Percentiles rank a stretch among this genome's conserved stretches.
phyloP scores from a whole-genome alignment of 1,284 basidiomycete genomes.

The Ustilago tritici region DNA sequence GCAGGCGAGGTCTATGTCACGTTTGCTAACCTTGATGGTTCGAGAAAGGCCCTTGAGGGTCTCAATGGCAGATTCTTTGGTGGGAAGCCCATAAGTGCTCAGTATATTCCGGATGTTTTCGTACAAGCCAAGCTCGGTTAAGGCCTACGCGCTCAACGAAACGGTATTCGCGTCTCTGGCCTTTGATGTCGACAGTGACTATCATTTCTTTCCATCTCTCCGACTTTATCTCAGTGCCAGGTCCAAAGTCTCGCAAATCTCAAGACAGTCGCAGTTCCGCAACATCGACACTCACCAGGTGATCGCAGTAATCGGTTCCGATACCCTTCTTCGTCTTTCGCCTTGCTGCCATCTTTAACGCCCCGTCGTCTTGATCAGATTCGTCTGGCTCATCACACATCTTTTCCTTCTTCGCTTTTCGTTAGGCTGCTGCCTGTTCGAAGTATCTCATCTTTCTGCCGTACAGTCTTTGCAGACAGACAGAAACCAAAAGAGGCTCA shows the following conservation, averaged over 20 bases:
- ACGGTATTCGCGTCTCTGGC: not conserved
- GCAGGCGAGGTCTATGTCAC: slow-evolving; percentile 94
- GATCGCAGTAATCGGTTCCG: too few species aligned
- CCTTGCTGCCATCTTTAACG: not conserved
- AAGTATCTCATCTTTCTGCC: slow-evolving; percentile 7
- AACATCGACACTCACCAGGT: too few species aligned
- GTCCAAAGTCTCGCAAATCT: not conserved
- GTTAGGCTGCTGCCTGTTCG: not conserved
- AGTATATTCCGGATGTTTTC: slow-evolving; percentile 59
- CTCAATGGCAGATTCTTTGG: slow-evolving; percentile 81
- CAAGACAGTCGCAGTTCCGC: slow-evolving; percentile 5
- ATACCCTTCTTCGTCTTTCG: too few species aligned
- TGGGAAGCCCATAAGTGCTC: slow-evolving; percentile 64
- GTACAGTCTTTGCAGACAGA: slow-evolving; percentile 33
- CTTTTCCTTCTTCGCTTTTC: not conserved
- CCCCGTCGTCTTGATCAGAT: slow-evolving; percentile 10
- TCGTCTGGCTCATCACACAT: slow-evolving; percentile 34
- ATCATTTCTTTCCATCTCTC: not conserved
- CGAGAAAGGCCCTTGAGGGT: slow-evolving; percentile 85
- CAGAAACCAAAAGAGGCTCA: slow-evolving; percentile 4
- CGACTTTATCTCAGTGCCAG: not conserved
- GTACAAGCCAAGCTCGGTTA: slow-evolving; percentile 56
- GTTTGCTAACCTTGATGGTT: slow-evolving; percentile 82
- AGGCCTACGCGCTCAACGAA: not conserved
- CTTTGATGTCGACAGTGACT: slow-evolving; percentile 1